Evolutionary conservation across 257 asterid species (phyloP).

Genomic region (Solanum habrochaites): DNA sequence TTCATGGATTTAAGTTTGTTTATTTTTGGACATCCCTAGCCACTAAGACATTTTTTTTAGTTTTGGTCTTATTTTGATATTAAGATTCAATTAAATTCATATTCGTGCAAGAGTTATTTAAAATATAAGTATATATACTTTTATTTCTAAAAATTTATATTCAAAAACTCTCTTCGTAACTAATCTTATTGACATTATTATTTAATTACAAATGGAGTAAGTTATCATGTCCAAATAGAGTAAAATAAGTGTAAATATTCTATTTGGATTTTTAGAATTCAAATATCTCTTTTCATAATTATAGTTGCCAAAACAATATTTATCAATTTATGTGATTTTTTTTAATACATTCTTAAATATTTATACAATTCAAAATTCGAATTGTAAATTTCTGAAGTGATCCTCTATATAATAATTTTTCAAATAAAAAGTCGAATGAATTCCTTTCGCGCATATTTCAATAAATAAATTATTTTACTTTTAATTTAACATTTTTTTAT

Average conservation of each 20-base stretch:
- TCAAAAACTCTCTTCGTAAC: rapidly evolving
- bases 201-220: neutral
- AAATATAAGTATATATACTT: rapidly evolving
- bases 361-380: neutral
- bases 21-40: neutral
- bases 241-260: neutral
- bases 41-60: neutral
- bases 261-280: neutral
- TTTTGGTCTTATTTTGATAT: too few species aligned
- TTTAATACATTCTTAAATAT: neutral
- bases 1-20: neutral
- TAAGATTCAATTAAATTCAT: too few species aligned
- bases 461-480: neutral
- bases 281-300: neutral
- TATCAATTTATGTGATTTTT: neutral
- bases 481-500: neutral
- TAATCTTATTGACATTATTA: too few species aligned
- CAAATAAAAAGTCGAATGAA: neutral
- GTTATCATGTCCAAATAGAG: neutral
- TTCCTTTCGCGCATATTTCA: neutral
- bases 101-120: too few species aligned
- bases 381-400: neutral
- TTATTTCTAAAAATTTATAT: too few species aligned
- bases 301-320: neutral
- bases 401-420: neutral